Evolutionary conservation across 371 early-diverging fungal genomes (phyloP), one percentile per base, ranked within the genome.

Genomic region (Rhizopus arrhizus): DNA sequence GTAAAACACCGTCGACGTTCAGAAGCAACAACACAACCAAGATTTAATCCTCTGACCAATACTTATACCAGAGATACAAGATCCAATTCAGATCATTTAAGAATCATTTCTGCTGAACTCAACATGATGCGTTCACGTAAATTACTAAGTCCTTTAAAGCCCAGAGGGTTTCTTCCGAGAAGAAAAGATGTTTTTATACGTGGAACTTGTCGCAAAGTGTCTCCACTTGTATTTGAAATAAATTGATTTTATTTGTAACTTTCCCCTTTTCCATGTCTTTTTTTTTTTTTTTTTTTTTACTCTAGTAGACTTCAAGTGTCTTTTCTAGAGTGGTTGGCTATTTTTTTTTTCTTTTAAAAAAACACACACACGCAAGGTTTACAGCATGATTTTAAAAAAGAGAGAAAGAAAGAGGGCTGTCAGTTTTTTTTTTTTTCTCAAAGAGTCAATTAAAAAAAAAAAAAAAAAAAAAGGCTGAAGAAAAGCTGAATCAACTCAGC

Each of bases 81-180:
- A 29, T 82, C 82, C 46, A 85, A 85, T 53, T 65, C 85, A 28
- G 85, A 80, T 67, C 81, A 83, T 61, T 53, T 85, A 54, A 66
- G 83, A 46, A 85, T 85, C 78, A 83, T 83, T 59, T 77, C 84
- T 29, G 75, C 81, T 42, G 85, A 85, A 61, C 58, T 83, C 53
- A 74, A 78, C 36, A 85, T 85, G 85, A 83, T 85, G 66, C 72
- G 81, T 40, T 59, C 73, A 13, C 72, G 78, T 41, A 85, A 85
- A 58, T 57, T 85, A 3, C 63, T 82, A 47, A 77, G 80, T 40
- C 85, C 85, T 10, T 64, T 85, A 29, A 85, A 83, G 64, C 85
- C 85, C 2, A 74, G 85, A 57, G 82, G 82, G 10, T 82, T 77
- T 49, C 66, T 85, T 16, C 78, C 84, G 22, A 74, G 84, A 67